These are phyloP conservation scores for Suhomyces maxii DNA, from an alignment of 1,139 yeast species.

Conservation along the genomic window DNA sequence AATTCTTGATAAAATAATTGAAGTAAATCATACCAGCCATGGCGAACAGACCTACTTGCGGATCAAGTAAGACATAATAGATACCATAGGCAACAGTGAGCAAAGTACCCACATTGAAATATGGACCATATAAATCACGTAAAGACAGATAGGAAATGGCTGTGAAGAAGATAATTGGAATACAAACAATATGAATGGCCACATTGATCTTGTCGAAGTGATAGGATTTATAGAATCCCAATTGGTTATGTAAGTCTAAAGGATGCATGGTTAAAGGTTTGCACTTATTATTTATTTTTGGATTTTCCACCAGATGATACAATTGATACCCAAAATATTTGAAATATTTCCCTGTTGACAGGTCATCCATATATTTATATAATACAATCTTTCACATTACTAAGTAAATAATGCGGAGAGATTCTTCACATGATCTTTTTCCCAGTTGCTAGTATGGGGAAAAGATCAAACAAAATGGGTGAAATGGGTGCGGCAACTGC, in stretches of 20 bases:
- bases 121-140: conserved; percentile 26
- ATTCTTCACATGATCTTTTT: not conserved
- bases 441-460: not conserved
- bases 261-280: not conserved
- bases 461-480: not conserved
- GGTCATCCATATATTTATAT: not conserved
- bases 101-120: conserved; percentile 40
- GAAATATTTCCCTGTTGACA: not conserved
- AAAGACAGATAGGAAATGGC: conserved; percentile 44
- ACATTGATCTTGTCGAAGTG: conserved; percentile 74
- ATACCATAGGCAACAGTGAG: conserved; percentile 36
- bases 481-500: too few relatives aligned
- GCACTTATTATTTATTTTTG: too few relatives aligned
- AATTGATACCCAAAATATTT: not conserved
- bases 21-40: conserved; percentile 40
- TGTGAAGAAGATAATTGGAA: conserved; percentile 71
- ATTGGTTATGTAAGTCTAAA: conserved; percentile 62
- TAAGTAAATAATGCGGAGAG: not conserved
- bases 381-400: not conserved
- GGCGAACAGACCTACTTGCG: conserved; percentile 40
- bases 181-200: conserved; percentile 71
- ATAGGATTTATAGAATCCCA: conserved; percentile 80
- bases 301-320: too few relatives aligned
- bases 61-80: conserved; percentile 47
- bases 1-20: conserved; percentile 37